These are phyloP conservation scores for Ceratocystis colombiana DNA, from an alignment of 2,329 filamentous ascomycete species.

Conservation along the genomic window DNA sequence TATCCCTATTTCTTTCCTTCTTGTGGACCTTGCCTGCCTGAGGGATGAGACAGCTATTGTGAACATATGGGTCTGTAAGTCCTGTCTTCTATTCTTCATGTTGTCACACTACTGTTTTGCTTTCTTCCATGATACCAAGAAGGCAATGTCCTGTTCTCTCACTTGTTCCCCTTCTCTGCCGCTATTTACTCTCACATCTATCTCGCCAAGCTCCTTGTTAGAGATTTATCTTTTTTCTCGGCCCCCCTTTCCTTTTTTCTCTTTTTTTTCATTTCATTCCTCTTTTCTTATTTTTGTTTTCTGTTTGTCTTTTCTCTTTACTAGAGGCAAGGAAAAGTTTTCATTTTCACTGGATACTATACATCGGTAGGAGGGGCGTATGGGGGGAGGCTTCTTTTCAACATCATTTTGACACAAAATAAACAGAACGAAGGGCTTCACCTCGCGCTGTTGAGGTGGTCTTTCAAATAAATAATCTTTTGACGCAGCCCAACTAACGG, in stretches of 20 bases:
- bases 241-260: background rate
- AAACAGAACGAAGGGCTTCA: conserved; percentile 12
- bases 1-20: background rate
- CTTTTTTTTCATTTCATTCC: conserved; percentile 13
- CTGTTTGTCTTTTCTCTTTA: conserved; percentile 1
- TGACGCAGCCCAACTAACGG: background rate
- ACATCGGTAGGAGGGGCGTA: conserved; percentile 13
- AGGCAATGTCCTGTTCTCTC: background rate
- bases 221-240: background rate
- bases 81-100: background rate
- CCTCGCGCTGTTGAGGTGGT: background rate
- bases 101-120: background rate
- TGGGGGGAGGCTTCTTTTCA: conserved; percentile 15
- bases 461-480: conserved; percentile 10
- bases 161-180: conserved; percentile 1
- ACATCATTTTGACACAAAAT: conserved; percentile 16
- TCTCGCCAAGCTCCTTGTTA: background rate
- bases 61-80: background rate
- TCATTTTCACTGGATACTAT: conserved; percentile 12
- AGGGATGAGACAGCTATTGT: background rate
- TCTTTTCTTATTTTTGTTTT: background rate
- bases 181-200: conserved; percentile 13
- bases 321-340: conserved; percentile 13
- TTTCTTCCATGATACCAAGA: background rate
- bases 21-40: background rate